A percentile compares a stretch with the other conserved stretches of the same genome.
Evolutionary conservation across 768 basidiomycete genomes (phyloP).

Genomic region (Sarcodon sp.): DNA sequence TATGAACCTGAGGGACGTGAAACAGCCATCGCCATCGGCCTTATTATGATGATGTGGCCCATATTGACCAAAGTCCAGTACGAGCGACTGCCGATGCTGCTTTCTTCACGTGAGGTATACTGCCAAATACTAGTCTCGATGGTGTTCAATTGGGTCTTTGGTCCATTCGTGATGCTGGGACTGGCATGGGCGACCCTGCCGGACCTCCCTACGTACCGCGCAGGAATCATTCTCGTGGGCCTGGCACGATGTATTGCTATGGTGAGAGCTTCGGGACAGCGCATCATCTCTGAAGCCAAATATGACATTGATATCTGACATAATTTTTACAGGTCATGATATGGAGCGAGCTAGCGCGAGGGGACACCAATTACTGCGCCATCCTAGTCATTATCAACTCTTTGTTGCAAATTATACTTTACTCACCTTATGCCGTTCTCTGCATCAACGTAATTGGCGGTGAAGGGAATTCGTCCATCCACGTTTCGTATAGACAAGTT

Average conservation of each 20-base stretch:
- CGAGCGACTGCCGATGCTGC: conserved; percentile 47
- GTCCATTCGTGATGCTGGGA: conserved; percentile 76
- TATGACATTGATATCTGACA: conserved; percentile 33
- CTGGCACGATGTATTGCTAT: conserved; percentile 46
- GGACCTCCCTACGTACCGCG: conserved; percentile 60
- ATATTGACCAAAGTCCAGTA: conserved; percentile 67
- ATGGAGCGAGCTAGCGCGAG: conserved; percentile 65
- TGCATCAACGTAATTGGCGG: conserved; percentile 65
- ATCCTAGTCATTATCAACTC: conserved; percentile 77
- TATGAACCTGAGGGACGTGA: neutral
- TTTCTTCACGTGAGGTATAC: conserved; percentile 43
- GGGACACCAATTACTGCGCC: conserved; percentile 62
- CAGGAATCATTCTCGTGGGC: conserved; percentile 77
- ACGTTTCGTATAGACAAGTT: conserved; percentile 42
- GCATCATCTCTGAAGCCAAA: neutral
- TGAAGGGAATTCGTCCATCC: conserved; percentile 20
- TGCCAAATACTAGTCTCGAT: conserved; percentile 56
- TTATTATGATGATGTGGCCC: conserved; percentile 87
- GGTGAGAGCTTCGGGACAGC: conserved; percentile 1
- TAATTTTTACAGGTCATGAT: conserved; percentile 37
- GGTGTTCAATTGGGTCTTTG: conserved; percentile 68
- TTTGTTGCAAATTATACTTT: conserved; percentile 63
- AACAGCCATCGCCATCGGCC: conserved; percentile 70
- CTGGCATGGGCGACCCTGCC: conserved; percentile 79
- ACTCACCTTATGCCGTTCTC: conserved; percentile 59